phyloP scores from a whole-genome alignment of 305 asterid species.

The Fraxinus angustifolia region DNA sequence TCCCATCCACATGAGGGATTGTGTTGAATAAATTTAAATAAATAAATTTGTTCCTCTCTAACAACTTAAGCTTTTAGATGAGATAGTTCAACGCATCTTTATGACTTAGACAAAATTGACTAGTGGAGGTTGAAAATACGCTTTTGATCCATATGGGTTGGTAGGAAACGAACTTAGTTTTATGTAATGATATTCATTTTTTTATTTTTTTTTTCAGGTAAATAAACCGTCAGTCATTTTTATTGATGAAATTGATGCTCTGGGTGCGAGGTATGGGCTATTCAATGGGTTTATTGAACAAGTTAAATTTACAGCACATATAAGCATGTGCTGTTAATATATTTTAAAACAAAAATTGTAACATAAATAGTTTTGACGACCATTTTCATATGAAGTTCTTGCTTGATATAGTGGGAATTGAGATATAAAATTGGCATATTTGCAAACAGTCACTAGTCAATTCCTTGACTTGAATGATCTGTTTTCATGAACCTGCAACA shows the following conservation, averaged over 20 bases:
- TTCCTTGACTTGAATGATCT: neutral
- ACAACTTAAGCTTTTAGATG: neutral
- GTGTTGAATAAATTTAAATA: neutral
- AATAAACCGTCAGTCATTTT: conserved; percentile 93
- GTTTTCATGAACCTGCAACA: neutral
- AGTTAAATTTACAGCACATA: neutral
- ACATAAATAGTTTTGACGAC: neutral
- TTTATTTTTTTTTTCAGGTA: conserved; percentile 52
- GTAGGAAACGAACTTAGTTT: neutral
- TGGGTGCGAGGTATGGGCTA: conserved; percentile 76
- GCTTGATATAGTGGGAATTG: neutral
- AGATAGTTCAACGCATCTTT: neutral
- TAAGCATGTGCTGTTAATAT: neutral
- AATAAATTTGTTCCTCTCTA: neutral
- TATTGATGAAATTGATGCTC: conserved; percentile 95
- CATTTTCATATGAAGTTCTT: neutral
- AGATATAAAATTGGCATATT: neutral
- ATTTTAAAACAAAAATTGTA: neutral
- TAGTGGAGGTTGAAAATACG: neutral
- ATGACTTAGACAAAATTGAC: neutral
- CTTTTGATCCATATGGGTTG: neutral
- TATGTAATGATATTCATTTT: neutral
- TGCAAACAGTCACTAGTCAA: neutral
- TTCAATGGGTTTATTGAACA: conserved; percentile 12
- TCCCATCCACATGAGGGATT: neutral